Conservation (phyloP, 2,329 filamentous ascomycete genomes). For the Fusarium siculi region DNA sequence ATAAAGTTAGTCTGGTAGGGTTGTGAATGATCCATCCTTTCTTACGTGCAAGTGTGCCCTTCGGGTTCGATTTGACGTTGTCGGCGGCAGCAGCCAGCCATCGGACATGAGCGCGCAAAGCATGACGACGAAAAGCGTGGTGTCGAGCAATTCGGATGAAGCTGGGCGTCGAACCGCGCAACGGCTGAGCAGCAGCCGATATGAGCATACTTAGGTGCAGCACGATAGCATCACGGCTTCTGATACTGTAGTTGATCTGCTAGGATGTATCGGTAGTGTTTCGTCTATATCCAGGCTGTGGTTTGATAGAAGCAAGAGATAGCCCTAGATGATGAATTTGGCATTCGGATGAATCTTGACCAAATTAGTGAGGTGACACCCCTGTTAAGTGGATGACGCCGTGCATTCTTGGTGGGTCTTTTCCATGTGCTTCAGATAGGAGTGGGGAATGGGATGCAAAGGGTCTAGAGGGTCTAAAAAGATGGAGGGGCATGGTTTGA, state of each 20-base stretch:
- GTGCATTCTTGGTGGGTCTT: slow-evolving; percentile 25
- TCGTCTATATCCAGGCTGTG: slow-evolving; percentile 4
- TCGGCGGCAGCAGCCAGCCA: slow-evolving; percentile 56
- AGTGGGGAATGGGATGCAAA: slow-evolving; percentile 20
- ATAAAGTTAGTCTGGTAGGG: background rate
- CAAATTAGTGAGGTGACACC: slow-evolving; percentile 24
- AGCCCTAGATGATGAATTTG: slow-evolving; percentile 30
- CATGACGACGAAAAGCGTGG: slow-evolving; percentile 53
- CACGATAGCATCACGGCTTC: slow-evolving; percentile 41
- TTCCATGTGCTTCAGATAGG: background rate
- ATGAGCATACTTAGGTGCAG: slow-evolving; percentile 45
- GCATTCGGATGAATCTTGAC: slow-evolving; percentile 26
- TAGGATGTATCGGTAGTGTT: slow-evolving; percentile 19
- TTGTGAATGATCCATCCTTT: background rate
- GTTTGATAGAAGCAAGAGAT: slow-evolving; percentile 6
- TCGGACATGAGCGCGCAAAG: slow-evolving; percentile 53
- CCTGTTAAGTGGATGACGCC: slow-evolving; percentile 35
- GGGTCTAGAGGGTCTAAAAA: slow-evolving; percentile 14
- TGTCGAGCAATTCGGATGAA: slow-evolving; percentile 64
- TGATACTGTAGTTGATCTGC: slow-evolving; percentile 3
- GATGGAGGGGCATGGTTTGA: slow-evolving; percentile 20
- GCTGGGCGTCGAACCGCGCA: slow-evolving; percentile 56
- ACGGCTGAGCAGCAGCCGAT: slow-evolving; percentile 50
- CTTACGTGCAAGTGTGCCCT: slow-evolving; percentile 56
- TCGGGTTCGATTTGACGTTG: slow-evolving; percentile 26